Conservation (phyloP, 2,329 filamentous ascomycete species). For the Bimuria novae-zelandiae region DNA sequence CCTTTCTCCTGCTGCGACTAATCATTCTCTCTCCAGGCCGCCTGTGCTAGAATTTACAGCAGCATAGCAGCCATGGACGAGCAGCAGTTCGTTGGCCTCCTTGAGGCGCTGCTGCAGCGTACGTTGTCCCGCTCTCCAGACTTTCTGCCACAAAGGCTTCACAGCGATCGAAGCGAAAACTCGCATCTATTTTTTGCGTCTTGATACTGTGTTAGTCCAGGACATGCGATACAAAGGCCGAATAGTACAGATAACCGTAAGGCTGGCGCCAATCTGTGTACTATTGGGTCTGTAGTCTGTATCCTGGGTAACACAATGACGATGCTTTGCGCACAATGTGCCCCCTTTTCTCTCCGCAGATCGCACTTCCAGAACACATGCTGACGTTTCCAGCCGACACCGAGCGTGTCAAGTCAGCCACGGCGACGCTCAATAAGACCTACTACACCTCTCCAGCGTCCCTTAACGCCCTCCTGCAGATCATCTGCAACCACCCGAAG, state of each 20-base stretch:
- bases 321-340: neutral
- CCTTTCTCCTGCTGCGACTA: constrained; percentile 13
- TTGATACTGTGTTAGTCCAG: neutral
- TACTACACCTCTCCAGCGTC: constrained; percentile 88
- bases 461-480: constrained; percentile 83
- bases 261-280: too few species aligned
- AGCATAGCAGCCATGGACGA: constrained; percentile 66
- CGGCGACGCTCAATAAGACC: constrained; percentile 86
- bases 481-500: constrained; percentile 77
- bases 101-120: constrained; percentile 88
- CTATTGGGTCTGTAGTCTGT: too few species aligned
- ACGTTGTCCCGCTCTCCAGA: constrained; percentile 50
- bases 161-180: neutral
- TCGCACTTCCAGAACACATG: constrained; percentile 4
- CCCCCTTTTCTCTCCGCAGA: neutral
- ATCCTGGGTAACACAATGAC: too few species aligned
- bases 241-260: neutral
- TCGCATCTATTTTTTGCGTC: neutral
- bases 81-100: constrained; percentile 81
- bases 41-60: constrained; percentile 15
- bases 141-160: constrained; percentile 7
- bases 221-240: neutral
- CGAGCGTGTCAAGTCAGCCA: constrained; percentile 78
- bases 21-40: constrained; percentile 16
- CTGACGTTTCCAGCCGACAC: constrained; percentile 71